Base-by-base conservation (phyloP, 164 flowering plant genomes). In the Vitis rupestris region DNA sequence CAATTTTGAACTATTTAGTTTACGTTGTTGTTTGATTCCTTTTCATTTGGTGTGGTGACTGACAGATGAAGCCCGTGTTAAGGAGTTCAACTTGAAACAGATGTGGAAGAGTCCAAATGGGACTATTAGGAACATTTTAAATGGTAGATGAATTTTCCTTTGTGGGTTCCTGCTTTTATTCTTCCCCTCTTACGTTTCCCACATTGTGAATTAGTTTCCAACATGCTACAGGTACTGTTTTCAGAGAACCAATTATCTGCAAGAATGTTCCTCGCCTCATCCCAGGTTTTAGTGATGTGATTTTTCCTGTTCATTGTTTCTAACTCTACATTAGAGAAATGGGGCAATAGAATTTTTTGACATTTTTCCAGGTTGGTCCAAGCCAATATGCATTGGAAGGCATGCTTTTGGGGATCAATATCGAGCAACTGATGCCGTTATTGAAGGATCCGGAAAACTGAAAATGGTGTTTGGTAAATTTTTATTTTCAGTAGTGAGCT, bases 91-190 rank as follows among this genome's bases (percentile, higher is more conserved):
- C 63, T 80, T 95, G 83, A 93, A 93, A 81, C 60, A 72, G 1
- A 95, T 95, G 99, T 94, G 99, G 99, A 94, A 64, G 84, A 94
- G 99, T 79, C 99, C 99, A 64, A 94, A 94, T 82, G 99, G 99
- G 54, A 94, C 99, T 63, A 92, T 94, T 66, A 90, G 99, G 79
- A 94, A 94, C 69, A 94, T 95, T 74, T 80, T 95, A 72, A 95
- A 95, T 79, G 99, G 99, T 91, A 10, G 77, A 78, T 54, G 12
- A 72, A 54, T 10, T 65, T 63, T 4, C 51, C 17, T 23, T 23
- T 13, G 7, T 56, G 0, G 11, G 55, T 4, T 27, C 15, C 31
- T 48, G 13, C 13, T 2, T 69, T 66, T 2, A 13, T n/a, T 52
- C 27, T 37, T 37, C 10, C 27, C 50, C n/a, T 49, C 19, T 13